Base-by-base conservation (phyloP, 2,329 filamentous ascomycete genomes). In the Fusarium napiforme region DNA sequence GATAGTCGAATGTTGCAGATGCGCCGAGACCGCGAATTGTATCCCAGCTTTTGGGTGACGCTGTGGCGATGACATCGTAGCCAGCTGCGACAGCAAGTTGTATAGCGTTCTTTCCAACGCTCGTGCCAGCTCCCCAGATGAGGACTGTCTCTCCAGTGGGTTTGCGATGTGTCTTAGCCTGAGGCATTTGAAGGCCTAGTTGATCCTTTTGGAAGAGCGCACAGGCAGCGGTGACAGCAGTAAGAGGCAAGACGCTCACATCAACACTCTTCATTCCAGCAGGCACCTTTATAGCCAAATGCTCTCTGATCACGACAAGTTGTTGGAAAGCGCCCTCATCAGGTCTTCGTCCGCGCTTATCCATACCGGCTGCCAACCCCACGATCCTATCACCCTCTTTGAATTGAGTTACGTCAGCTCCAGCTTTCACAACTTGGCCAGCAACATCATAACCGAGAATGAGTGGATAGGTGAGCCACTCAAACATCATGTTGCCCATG, bases 401-500 rank as follows among this genome's bases (percentile, higher is more conserved):
- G 6, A 67, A 47, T 5, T 47, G 63, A 5, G 36, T 43, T 1
- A 67, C 40, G 1, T 10, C 40, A 3, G 36, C 2, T 0, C 65
- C 63, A 1, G 16, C 32, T 19, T 67, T 67, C 4, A 67, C 4
- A 15, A 67, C 65, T 16, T 39, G 12, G 4, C 63, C 65, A 5
- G 46, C 55, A 0, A 67, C 40, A 23, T 67, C 65, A 6, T 67
- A 36, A 5, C 65, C 65, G 9, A 67, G 63, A 6, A 67, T 43
- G 3, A 67, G 55, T 14, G 65, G 65, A 28, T 67, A 67, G 0
- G 36, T 67, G 1, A 67, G 36, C 65, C 65, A 67, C 8, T 67
- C 63, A 9, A 67, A 67, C 63, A 67, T 67, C 65, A 67, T 67
- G 30, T 67, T 67, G 0, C 63, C 63, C 65, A 67, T 67, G 1